Base-by-base conservation (phyloP, 345 rosid genomes). In the Xanthoceras sorbifolium region DNA sequence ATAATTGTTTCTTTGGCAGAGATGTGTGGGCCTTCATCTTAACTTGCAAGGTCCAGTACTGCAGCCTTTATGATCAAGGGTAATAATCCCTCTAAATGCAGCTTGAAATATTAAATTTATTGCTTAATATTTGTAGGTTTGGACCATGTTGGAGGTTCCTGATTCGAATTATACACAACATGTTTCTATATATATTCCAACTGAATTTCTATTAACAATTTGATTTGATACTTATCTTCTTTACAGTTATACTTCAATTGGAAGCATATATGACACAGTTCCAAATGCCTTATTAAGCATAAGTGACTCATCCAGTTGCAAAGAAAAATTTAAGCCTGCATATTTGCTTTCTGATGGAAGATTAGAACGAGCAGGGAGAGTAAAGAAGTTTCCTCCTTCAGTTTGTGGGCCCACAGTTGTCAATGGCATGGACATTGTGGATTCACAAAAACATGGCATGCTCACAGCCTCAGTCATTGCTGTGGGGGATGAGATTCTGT, bases 401-500 rank as follows among this genome's bases (percentile, higher is more conserved):
- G 79, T 69, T 34, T 50, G 75, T 57, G 74, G 63, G 57, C 77
- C 79, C 22, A 73, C 80, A 40, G 75, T 32, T 61, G 80, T 79
- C 15, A 88, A 82, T 64, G 87, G 84, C 77, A 74, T 81, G 79
- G 86, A 77, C 26, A 36, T 23, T 78, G 73, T 68, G 60, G 87
- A 76, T 75, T 79, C 90, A 44, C 77, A 77, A 68, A 83, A 83
- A 64, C 83, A 82, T 59, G 81, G 89, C 84, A 84, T 79, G 79
- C 86, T 85, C 67, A 82, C 83, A 66, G 93, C 92, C 71, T 88
- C 99, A 26, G 87, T 82, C 25, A 90, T 96, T 72, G 89, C 90
- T 69, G 97, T 96, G 34, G 98, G 98, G 14, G 97, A 96, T 88
- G 99, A 96, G 97, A 90, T 96, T 86, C 90, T 96, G 99, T 96